Evolutionary conservation across 768 basidiomycete genomes (phyloP).

Genomic region (Coprinopsis marcescibilis): DNA sequence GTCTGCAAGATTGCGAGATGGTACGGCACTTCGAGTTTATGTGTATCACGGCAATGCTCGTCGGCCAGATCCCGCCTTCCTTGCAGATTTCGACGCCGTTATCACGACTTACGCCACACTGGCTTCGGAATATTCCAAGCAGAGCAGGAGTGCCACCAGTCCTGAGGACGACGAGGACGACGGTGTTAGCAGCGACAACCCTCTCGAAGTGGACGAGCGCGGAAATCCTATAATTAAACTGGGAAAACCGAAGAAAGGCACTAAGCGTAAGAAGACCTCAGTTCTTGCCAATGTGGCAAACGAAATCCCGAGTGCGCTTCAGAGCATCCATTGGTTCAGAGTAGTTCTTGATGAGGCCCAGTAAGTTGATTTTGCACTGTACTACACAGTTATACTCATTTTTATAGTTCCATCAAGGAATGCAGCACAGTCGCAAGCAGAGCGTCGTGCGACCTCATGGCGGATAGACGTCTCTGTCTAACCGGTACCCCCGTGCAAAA

Average conservation of each 20-base stretch:
- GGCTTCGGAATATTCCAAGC: conserved; percentile 92
- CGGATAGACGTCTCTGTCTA: conserved; percentile 87
- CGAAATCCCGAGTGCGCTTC: conserved; percentile 72
- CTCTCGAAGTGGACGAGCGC: conserved; percentile 57
- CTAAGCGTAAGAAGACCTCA: conserved; percentile 56
- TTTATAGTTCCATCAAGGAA: conserved; percentile 88
- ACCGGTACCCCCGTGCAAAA: conserved; percentile 99
- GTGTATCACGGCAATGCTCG: conserved; percentile 93
- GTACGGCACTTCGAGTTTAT: conserved; percentile 72
- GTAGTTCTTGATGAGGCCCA: conserved; percentile 93
- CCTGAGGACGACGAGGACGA: conserved; percentile 65
- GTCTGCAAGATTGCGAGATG: conserved; percentile 35
- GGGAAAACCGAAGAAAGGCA: conserved; percentile 62
- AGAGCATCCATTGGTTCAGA: conserved; percentile 94
- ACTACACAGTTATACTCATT: conserved; percentile 6
- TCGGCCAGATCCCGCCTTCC: conserved; percentile 75
- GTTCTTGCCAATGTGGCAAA: conserved; percentile 25
- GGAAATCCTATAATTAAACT: conserved; percentile 57
- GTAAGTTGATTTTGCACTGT: conserved; percentile 46
- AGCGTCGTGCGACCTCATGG: conserved; percentile 91
- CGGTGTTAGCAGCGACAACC: conserved; percentile 60
- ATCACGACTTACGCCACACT: conserved; percentile 97
- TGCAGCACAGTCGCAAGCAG: conserved; percentile 89
- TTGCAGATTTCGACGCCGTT: conserved; percentile 94
- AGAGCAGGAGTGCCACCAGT: conserved; percentile 56